A percentile compares a stretch with the other conserved stretches of the same genome.
Conservation (phyloP, 2,329 filamentous ascomycete genomes). For the Penicillium thymicola region DNA sequence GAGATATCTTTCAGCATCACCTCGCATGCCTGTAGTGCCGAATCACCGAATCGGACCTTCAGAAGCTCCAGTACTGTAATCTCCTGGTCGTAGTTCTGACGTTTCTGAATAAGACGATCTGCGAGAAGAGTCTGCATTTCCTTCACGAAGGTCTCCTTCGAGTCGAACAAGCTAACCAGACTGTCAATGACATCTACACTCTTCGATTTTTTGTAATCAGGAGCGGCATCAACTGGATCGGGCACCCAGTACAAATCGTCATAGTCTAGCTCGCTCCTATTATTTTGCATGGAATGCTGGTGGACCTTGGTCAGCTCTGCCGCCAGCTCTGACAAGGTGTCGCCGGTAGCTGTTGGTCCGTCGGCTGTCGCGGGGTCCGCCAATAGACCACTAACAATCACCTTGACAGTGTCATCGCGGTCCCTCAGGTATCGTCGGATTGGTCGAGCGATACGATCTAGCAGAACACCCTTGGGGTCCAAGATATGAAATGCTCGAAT, state of each 20-base stretch:
- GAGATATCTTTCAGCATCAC: conserved; percentile 95
- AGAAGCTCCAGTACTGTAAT: conserved; percentile 79
- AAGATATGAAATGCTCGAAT: conserved; percentile 62
- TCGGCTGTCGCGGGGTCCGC: conserved; percentile 50
- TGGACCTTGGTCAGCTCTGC: conserved; percentile 48
- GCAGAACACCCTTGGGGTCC: conserved; percentile 62
- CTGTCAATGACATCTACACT: conserved; percentile 90
- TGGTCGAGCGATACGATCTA: conserved; percentile 64
- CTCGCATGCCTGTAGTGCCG: conserved; percentile 83
- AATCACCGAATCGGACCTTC: conserved; percentile 83
- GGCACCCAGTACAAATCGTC: conserved; percentile 91
- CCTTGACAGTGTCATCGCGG: conserved; percentile 63
- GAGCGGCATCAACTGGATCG: conserved; percentile 86
- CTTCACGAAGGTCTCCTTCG: conserved; percentile 87
- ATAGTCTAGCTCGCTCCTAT: conserved; percentile 74
- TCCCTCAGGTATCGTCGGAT: conserved; percentile 62
- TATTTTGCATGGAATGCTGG: conserved; percentile 43
- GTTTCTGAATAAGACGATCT: conserved; percentile 67
- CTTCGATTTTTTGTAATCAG: conserved; percentile 85
- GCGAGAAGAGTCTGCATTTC: conserved; percentile 89
- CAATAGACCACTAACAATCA: conserved; percentile 63
- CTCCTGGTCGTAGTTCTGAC: conserved; percentile 71
- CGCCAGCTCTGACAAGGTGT: conserved; percentile 52
- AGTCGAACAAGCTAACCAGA: conserved; percentile 81
- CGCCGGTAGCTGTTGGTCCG: conserved; percentile 30